phyloP scores from a whole-genome alignment of 2,329 filamentous ascomycete species.

The Aspergillus eucalypticola region DNA sequence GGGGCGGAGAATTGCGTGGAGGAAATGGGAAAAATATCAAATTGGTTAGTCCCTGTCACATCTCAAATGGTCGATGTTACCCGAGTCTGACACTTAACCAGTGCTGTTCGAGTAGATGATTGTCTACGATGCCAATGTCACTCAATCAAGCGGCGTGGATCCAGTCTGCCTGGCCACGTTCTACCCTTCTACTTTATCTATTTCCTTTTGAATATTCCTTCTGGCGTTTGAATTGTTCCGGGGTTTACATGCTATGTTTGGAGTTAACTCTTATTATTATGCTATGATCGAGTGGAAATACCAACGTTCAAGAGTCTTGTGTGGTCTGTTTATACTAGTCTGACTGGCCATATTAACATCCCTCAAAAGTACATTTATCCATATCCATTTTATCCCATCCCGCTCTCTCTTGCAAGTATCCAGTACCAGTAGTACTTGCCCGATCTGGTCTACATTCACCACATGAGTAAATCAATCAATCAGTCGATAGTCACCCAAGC shows the following conservation, averaged over 20 bases:
- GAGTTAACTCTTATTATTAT: neutral
- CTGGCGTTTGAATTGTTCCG: neutral
- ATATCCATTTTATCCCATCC: neutral
- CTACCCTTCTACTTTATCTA: neutral
- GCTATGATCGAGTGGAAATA: neutral
- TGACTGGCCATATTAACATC: neutral
- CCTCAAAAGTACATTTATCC: neutral
- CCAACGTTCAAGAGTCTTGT: neutral
- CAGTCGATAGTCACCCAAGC: too few species aligned
- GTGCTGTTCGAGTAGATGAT: neutral
- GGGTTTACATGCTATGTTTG: neutral
- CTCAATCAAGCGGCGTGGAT: neutral
- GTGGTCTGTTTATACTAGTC: neutral
- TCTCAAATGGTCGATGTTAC: too few species aligned
- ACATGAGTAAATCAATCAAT: too few species aligned
- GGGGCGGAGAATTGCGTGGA: constrained; percentile 33
- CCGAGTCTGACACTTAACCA: neutral
- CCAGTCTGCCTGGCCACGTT: too few species aligned
- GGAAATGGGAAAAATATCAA: constrained; percentile 35
- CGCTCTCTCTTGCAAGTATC: too few species aligned
- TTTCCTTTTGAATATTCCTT: neutral
- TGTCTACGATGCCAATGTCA: neutral
- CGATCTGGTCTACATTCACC: too few species aligned
- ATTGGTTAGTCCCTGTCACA: constrained; percentile 13
- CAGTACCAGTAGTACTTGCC: too few species aligned